Base-by-base conservation (phyloP, 2,329 filamentous ascomycete species). In the Colletotrichum sublineola region DNA sequence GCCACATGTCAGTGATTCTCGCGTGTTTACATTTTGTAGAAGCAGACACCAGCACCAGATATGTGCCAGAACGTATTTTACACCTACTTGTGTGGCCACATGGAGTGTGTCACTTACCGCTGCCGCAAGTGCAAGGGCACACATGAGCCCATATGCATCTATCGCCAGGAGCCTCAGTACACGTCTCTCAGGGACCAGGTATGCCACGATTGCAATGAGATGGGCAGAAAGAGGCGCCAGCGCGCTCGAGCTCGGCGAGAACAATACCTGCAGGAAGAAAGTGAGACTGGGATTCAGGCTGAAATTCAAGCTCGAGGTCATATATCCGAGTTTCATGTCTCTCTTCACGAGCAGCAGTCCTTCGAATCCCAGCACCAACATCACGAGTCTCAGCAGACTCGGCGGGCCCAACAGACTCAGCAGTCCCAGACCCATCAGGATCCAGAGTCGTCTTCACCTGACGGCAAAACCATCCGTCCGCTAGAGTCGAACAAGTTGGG, bases 41-140 rank as follows among this genome's bases (percentile, higher is more conserved):
- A 42, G 15, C 18, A 61, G 33, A 8, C 24, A 48, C n/a, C 24
- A 38, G 20, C 8, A 12, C 15, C 24, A n/a, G 56, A 70, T 24
- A 70, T 73, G 74, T 75, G 74, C 46, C 71, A 61, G 12, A 73
- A 63, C 15, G 74, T 75, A 50, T 73, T 50, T n/a, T 76, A 74
- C 65, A 67, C 36, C 44, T 76, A 75, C 65, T 60, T 60, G 38
- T 76, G 75, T 69, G 44, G 53, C 36, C 74, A 75, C 48, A 31
- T 42, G 14, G 68, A 75, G 61, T n/a, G 38, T 9, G 63, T 64
- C n/a, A 42, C 71, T 57, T 75, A 63, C 64, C 63, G 62, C 6
- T 75, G 74, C 42, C 38, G 20, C 42, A 56, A 53, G 42, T 56
- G 36, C 15, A 38, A 12, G 33, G 40, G 31, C 2, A 3, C 46